Evolutionary conservation across 2,329 filamentous ascomycete genomes (phyloP).

Genomic region (Teratosphaeria gauchensis): DNA sequence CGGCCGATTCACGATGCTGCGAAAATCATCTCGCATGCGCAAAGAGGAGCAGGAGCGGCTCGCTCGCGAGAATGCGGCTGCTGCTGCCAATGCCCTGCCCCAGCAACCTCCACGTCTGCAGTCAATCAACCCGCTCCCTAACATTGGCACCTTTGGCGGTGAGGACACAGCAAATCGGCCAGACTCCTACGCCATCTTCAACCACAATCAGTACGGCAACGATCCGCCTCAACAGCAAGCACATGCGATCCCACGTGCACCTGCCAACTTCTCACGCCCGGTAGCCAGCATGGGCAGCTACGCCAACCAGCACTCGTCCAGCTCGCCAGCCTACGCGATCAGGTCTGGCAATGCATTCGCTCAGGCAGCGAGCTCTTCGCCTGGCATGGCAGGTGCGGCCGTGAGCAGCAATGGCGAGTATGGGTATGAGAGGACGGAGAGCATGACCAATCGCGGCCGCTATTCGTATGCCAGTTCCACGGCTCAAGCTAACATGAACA

Average conservation of each 20-base stretch:
- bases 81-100: slow-evolving; percentile 36
- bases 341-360: slow-evolving; percentile 13
- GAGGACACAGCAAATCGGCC: slow-evolving; percentile 34
- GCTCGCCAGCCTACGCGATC: slow-evolving; percentile 19
- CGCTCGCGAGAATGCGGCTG: slow-evolving; percentile 1
- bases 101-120: slow-evolving; percentile 52
- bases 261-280: slow-evolving; percentile 26
- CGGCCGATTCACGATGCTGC: slow-evolving; percentile 17
- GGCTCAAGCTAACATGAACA: slow-evolving; percentile 82
- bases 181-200: slow-evolving; percentile 52
- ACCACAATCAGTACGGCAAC: slow-evolving; percentile 34
- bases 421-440: slow-evolving; percentile 64
- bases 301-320: slow-evolving; percentile 10
- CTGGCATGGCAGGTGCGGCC: slow-evolving; percentile 3
- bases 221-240: slow-evolving; percentile 1
- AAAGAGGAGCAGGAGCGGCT: slow-evolving; percentile 9
- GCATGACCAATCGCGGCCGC: slow-evolving; percentile 92
- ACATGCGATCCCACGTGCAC: slow-evolving; percentile 4
- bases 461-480: slow-evolving; percentile 95
- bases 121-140: slow-evolving; percentile 32
- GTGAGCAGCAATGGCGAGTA: slow-evolving; percentile 41
- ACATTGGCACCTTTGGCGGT: slow-evolving; percentile 50
- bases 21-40: slow-evolving; percentile 28
- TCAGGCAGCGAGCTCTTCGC: slow-evolving; percentile 12
- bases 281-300: slow-evolving; percentile 9